These are phyloP conservation scores for Talaromyces borbonicus DNA, from an alignment of 495 filamentous ascomycete species.

Conservation along the genomic window DNA sequence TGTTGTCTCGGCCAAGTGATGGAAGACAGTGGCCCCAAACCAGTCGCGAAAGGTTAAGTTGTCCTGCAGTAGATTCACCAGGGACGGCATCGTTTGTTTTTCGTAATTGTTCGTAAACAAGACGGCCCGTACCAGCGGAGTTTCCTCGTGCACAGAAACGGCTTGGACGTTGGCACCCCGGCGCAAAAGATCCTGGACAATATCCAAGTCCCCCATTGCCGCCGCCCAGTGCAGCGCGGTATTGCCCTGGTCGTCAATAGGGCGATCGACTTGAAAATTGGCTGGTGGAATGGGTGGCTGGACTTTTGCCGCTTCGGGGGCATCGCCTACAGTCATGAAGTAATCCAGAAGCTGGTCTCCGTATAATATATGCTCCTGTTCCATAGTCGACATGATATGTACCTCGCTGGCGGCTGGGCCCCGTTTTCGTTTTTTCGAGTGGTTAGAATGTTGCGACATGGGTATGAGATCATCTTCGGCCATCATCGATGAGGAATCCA, in stretches of 20 bases:
- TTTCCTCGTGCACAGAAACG: conserved; percentile 74
- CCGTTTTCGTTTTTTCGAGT: conserved; percentile 71
- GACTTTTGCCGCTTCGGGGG: conserved; percentile 44
- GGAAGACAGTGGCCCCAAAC: conserved; percentile 75
- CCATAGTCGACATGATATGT: conserved; percentile 51
- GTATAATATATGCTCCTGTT: conserved; percentile 81
- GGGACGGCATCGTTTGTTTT: conserved; percentile 68
- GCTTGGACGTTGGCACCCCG: conserved; percentile 57
- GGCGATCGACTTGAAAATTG: conserved; percentile 75
- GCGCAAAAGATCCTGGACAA: conserved; percentile 73
- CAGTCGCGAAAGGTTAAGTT: conserved; percentile 69
- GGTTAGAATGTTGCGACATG: conserved; percentile 52
- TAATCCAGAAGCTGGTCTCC: conserved; percentile 90
- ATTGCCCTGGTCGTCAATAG: conserved; percentile 81
- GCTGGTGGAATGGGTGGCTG: conserved; percentile 68
- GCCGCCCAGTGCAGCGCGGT: conserved; percentile 93
- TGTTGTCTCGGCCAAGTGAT: conserved; percentile 83
- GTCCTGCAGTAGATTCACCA: conserved; percentile 68
- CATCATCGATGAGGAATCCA: conserved; percentile 72
- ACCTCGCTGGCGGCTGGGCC: conserved; percentile 46
- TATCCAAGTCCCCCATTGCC: conserved; percentile 93
- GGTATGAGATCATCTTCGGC: conserved; percentile 69
- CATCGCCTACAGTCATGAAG: conserved; percentile 72
- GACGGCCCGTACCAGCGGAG: conserved; percentile 87
- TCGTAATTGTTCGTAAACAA: conserved; percentile 95